Evolutionary conservation across 2,329 filamentous ascomycete species (phyloP), one percentile per base, ranked within the genome.

Genomic region (Zymoseptoria tritici): DNA sequence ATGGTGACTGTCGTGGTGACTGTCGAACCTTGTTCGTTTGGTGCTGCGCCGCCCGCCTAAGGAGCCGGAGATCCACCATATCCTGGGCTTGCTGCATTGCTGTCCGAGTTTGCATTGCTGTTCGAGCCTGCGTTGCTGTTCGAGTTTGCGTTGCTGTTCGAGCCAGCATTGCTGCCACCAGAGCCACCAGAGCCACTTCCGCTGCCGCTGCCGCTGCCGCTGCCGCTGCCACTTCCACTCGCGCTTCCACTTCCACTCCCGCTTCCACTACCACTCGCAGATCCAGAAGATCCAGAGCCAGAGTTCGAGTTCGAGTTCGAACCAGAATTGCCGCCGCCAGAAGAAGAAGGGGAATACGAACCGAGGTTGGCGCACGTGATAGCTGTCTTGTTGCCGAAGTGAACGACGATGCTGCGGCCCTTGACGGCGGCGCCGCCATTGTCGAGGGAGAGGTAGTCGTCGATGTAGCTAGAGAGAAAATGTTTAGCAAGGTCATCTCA

Each of bases 351-450:
- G 57, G 66, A 60, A 49, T 62, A 60, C 19, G 67, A 56, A 8
- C 65, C 71, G 69, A 85, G 84, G 71, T 84, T 84, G 60, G 79
- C 83, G 73, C 83, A 85, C 29, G 79, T 78, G 66, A 85, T 75
- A 62, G 80, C 78, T 7, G 78, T 81, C 64, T 77, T 78, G 72
- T 84, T 81, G 55, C 76, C 71, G 53, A 73, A 74, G 66, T 85
- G 82, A 49, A 85, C 70, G 50, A 85, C 82, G 58, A 85, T 69
- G 53, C 79, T 81, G 51, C 78, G 75, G 67, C 81, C 78, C 54
- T 81, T 81, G 59, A 84, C 77, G 71, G 80, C 73, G n/a, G 68
- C 68, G 46, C 72, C 70, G 9, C 69, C 71, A 0, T 72, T 68
- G 36, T 69, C 66, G 52, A 78, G 79, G 29, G 81, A 78, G 46